Evolutionary conservation across 768 basidiomycete genomes (phyloP).

Genomic region (Pleurotus tuber-regium): DNA sequence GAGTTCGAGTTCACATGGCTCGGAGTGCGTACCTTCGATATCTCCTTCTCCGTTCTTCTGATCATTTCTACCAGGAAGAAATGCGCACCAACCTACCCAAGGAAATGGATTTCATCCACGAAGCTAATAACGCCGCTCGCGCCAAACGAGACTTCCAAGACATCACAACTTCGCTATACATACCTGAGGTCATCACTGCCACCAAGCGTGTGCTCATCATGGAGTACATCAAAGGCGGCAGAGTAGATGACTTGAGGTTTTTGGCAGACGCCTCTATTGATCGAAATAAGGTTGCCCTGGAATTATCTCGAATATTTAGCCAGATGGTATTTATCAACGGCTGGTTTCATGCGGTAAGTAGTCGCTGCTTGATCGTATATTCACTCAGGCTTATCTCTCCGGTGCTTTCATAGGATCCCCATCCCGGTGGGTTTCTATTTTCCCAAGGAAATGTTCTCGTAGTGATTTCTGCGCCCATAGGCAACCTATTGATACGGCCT

Average conservation of each 20-base stretch:
- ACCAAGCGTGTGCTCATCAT: slow-evolving; percentile 87
- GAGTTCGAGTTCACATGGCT: slow-evolving; percentile 96
- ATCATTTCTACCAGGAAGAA: slow-evolving; percentile 67
- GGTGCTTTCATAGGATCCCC: slow-evolving; percentile 63
- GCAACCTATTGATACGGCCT: slow-evolving; percentile 89
- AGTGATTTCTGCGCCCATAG: slow-evolving; percentile 30
- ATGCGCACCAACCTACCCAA: slow-evolving; percentile 90
- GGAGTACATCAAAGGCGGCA: slow-evolving; percentile 90
- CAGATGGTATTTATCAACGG: slow-evolving; percentile 97
- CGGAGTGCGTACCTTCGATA: slow-evolving; percentile 40
- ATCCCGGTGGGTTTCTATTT: slow-evolving; percentile 55
- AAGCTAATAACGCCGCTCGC: slow-evolving; percentile 81
- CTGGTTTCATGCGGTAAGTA: slow-evolving; percentile 77
- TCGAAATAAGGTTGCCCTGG: slow-evolving; percentile 89
- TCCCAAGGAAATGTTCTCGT: not conserved
- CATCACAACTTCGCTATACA: slow-evolving; percentile 78
- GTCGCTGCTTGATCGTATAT: not conserved
- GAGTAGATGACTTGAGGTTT: slow-evolving; percentile 86
- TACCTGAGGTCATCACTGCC: slow-evolving; percentile 79
- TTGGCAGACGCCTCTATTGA: slow-evolving; percentile 82
- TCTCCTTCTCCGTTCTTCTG: slow-evolving; percentile 30
- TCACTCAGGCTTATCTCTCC: not conserved
- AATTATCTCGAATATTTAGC: slow-evolving; percentile 87
- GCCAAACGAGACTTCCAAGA: slow-evolving; percentile 67
- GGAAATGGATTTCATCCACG: slow-evolving; percentile 94